Evolutionary conservation across 73 alveolate genomes (phyloP).

Genomic region (Paramecium tetraurelia): DNA sequence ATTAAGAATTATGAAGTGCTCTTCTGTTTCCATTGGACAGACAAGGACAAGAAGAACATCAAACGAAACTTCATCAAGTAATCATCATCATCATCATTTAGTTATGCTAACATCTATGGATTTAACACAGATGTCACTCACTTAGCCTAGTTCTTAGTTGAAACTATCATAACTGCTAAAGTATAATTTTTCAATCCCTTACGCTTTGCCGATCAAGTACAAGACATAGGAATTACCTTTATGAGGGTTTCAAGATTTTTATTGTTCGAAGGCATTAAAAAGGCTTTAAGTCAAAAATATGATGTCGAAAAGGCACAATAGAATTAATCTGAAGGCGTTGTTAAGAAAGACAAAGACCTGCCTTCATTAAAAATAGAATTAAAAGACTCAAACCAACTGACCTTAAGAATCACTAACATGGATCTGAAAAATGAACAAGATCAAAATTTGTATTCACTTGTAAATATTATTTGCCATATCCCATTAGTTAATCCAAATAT

Average conservation of each 20-base stretch:
- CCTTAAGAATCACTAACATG: conserved; percentile 1
- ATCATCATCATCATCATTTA: not conserved
- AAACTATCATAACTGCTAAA: conserved; percentile 44
- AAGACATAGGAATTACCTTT: conserved; percentile 29
- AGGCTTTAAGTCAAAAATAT: not conserved
- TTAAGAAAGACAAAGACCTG: not conserved
- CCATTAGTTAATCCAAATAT: not conserved
- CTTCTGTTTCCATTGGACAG: conserved; percentile 45
- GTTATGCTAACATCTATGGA: conserved; percentile 38
- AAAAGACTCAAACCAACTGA: not conserved
- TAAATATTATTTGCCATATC: not conserved
- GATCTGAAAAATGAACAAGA: conserved; percentile 17
- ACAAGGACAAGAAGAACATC: conserved; percentile 28
- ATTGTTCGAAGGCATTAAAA: not conserved
- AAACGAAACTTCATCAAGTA: conserved; percentile 38
- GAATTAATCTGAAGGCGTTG: not conserved
- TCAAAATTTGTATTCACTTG: not conserved
- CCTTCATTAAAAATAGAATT: not conserved
- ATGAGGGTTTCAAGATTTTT: conserved; percentile 37
- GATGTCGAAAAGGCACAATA: conserved; percentile 5
- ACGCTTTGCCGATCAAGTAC: conserved; percentile 18
- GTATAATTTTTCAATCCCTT: conserved; percentile 47
- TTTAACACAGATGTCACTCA: conserved; percentile 39
- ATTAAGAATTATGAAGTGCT: conserved; percentile 24
- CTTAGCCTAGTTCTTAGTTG: conserved; percentile 18